phyloP scores from a whole-genome alignment of 805 yeast genomes.

The Myxozyma neglecta region DNA sequence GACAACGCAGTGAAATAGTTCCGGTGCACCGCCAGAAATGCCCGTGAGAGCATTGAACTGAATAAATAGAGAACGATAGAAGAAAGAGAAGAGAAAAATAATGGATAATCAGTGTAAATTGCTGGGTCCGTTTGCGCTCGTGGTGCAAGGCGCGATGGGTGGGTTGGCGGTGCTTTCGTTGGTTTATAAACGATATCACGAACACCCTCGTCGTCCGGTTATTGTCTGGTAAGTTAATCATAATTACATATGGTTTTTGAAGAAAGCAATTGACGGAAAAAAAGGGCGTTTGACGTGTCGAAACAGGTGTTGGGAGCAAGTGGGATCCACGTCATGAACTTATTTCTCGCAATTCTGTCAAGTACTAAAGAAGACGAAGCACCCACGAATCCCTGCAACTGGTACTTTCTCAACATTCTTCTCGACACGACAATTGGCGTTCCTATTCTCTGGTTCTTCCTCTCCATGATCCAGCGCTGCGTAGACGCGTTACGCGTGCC shows the following conservation, averaged over 20 bases:
- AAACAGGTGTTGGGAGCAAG: slow-evolving; percentile 88
- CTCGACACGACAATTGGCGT: slow-evolving; percentile 94
- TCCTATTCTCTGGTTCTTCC: slow-evolving; percentile 64
- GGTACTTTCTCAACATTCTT: slow-evolving; percentile 82
- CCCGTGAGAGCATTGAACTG: no score
- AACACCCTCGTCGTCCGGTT: slow-evolving; percentile 85
- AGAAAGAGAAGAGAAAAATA: neutral
- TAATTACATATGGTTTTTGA: no score
- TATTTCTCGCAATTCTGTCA: slow-evolving; percentile 62
- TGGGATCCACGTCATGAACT: slow-evolving; percentile 77
- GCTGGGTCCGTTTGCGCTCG: slow-evolving; percentile 81
- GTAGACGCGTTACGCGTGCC: slow-evolving; percentile 47
- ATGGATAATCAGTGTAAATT: slow-evolving; percentile 52
- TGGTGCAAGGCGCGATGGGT: slow-evolving; percentile 77
- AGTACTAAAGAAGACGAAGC: slow-evolving; percentile 38
- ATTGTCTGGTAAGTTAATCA: slow-evolving; percentile 59
- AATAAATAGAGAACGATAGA: slow-evolving; percentile 9
- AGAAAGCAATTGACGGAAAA: no score
- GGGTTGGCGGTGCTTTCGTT: slow-evolving; percentile 70
- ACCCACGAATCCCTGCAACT: slow-evolving; percentile 78
- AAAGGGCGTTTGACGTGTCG: slow-evolving; percentile 67
- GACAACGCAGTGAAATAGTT: no score
- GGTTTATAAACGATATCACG: slow-evolving; percentile 72
- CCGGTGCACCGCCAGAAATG: no score
- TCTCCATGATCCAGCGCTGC: slow-evolving; percentile 50